Evolutionary conservation across 139 green algal species (phyloP).

Genomic region (Mesotaenium endlicherianum): DNA sequence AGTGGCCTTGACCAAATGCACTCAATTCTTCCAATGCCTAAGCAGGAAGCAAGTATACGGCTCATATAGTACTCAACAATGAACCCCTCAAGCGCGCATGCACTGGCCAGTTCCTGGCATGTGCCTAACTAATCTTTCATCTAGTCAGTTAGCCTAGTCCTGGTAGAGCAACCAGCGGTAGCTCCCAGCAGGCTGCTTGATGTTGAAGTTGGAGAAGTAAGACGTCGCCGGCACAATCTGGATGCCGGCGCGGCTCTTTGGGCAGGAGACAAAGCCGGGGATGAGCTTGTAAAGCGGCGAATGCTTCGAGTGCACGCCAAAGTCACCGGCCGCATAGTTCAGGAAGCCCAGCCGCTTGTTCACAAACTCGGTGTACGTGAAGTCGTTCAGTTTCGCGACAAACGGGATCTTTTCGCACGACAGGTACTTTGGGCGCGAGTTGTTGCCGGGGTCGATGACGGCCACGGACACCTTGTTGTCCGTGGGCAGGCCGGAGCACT

Average conservation of each 20-base stretch:
- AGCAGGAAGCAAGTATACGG: too few relatives aligned
- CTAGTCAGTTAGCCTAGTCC: too few relatives aligned
- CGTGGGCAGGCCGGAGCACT: background rate
- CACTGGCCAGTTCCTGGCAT: too few relatives aligned
- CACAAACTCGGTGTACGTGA: background rate
- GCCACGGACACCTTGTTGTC: background rate
- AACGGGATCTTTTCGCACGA: background rate
- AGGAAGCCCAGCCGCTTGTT: background rate
- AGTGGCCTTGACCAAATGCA: too few relatives aligned
- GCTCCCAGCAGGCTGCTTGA: too few relatives aligned
- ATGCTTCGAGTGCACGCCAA: background rate
- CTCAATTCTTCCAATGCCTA: too few relatives aligned
- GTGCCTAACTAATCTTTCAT: too few relatives aligned
- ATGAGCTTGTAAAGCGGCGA: background rate
- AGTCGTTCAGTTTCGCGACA: slow-evolving; percentile 1
- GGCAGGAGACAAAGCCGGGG: background rate
- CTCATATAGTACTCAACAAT: too few relatives aligned
- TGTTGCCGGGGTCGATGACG: background rate
- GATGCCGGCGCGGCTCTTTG: background rate
- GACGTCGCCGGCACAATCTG: background rate
- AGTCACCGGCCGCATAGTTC: background rate
- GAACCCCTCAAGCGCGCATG: too few relatives aligned
- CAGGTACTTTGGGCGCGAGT: background rate
- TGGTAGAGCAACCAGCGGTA: too few relatives aligned
- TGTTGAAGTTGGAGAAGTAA: slow-evolving; percentile 9